phyloP scores from a whole-genome alignment of 2,329 filamentous ascomycete genomes.

The Gnomoniopsis smithogilvyi region DNA sequence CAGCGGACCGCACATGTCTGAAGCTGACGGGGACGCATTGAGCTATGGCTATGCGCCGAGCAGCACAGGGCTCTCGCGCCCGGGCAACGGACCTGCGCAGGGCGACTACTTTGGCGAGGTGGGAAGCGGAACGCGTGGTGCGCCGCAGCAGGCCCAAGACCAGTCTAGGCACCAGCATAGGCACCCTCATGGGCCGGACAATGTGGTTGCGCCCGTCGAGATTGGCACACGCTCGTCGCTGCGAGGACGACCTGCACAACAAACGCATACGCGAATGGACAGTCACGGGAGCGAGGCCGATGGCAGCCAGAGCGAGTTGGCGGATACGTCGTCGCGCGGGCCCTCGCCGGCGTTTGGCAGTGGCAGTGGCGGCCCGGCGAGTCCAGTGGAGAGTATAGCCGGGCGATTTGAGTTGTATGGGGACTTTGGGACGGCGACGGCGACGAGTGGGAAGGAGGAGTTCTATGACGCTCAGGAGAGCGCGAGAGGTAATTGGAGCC shows the following conservation, averaged over 20 bases:
- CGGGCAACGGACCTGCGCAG: conserved; percentile 22
- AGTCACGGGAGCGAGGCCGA: neutral
- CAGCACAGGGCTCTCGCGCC: conserved; percentile 17
- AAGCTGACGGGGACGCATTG: conserved; percentile 10
- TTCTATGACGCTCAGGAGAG: neutral
- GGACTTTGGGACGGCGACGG: neutral
- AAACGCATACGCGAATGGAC: neutral
- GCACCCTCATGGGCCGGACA: conserved; percentile 43
- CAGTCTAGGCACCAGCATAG: conserved; percentile 17
- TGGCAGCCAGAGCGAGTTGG: conserved; percentile 1
- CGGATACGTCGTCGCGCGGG: conserved; percentile 11
- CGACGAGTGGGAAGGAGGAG: neutral
- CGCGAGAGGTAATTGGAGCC: no score
- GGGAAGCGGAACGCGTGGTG: neutral
- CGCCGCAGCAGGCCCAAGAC: conserved; percentile 40
- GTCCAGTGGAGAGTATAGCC: conserved; percentile 25
- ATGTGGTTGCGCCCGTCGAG: conserved; percentile 52
- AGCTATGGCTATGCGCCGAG: conserved; percentile 23
- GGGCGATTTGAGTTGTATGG: conserved; percentile 45
- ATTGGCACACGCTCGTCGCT: conserved; percentile 37
- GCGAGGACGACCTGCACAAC: neutral
- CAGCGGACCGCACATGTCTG: conserved; percentile 29
- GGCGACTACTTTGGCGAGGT: conserved; percentile 4
- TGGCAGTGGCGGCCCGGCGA: conserved; percentile 15
- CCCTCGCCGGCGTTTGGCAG: conserved; percentile 18